A percentile compares a stretch with the other conserved stretches of the same genome.
Conservation (phyloP, 2,329 filamentous ascomycete species). For the Scopulariopsis brevicaulis region DNA sequence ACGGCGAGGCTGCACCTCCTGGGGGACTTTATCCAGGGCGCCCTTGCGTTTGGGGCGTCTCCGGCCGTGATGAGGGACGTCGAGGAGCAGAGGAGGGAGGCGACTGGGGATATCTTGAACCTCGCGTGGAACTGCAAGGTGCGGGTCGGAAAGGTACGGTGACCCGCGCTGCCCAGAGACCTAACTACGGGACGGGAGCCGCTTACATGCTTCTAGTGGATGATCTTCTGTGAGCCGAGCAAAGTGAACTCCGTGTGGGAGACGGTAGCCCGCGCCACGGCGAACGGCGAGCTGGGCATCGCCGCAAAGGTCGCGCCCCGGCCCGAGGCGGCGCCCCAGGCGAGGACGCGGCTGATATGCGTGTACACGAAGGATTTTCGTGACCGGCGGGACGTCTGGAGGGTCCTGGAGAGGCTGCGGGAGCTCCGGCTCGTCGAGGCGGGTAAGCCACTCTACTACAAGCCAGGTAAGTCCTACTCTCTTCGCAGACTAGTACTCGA, state of each 20-base stretch:
- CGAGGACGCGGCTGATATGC: constrained; percentile 51
- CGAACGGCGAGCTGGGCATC: constrained; percentile 57
- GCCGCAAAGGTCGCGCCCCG: constrained; percentile 60
- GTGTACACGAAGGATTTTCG: constrained; percentile 69
- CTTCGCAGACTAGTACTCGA: neutral
- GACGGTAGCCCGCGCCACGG: constrained; percentile 53
- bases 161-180: neutral
- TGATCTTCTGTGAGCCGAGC: constrained; percentile 50
- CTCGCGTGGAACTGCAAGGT: constrained; percentile 49
- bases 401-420: constrained; percentile 53
- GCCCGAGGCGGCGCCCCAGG: constrained; percentile 23
- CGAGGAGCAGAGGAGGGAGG: constrained; percentile 34
- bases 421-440: constrained; percentile 47
- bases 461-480: constrained; percentile 44
- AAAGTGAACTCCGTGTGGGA: constrained; percentile 55
- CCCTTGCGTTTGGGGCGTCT: constrained; percentile 22
- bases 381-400: constrained; percentile 54
- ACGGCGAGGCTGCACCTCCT: constrained; percentile 35
- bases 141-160: constrained; percentile 52
- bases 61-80: constrained; percentile 31
- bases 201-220: constrained; percentile 42
- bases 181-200: neutral
- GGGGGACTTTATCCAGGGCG: constrained; percentile 33
- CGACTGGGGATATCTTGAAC: constrained; percentile 43
- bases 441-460: constrained; percentile 59